Evolutionary conservation across 2,329 filamentous ascomycete genomes (phyloP), one percentile per base, ranked within the genome.

Genomic region (Xylariomycetidae sp.): DNA sequence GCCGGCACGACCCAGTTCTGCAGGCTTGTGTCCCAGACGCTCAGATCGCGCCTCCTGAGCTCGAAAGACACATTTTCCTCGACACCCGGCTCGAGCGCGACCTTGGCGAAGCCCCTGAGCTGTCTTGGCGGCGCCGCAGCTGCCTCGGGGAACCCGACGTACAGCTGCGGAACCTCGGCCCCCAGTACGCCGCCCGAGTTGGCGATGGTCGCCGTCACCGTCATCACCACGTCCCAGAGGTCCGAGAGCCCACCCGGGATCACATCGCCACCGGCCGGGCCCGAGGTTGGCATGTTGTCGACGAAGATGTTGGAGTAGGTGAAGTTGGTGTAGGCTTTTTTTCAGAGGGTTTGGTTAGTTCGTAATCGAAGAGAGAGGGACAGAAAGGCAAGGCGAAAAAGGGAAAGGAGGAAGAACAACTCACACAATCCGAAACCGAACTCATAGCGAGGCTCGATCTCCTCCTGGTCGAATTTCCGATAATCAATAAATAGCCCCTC

Each of bases 91-190:
- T 58, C 59, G 13, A 85, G 51, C 12, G 53, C 52, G 5, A 79
- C 61, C 58, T 83, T 82, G 38, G 69, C 67, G 46, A 83, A 84
- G 5, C 80, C 77, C 13, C 80, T 65, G 5, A 84, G 63, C 50
- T 80, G 75, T 38, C 59, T 58, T 27, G 69, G 68, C 3, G 62
- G 56, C 3, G 57, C 42, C 4, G 56, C 58, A 15, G 61, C 59
- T 8, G 58, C 51, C 19, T 59, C 46, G 4, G 69, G 66, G 30
- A 67, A 59, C 6, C 59, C 57, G 14, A 74, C 49, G 48, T 72
- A 74, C 5, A 85, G 58, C 66, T 88, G 83, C 0, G 75, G 67
- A 0, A 86, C 75, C 41, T 83, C 78, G 41, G 82, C 80, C 14
- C 82, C 82, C 3, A 61, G 56, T 0, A 78, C 62, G 0, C 48